Conservation (phyloP, 2,329 filamentous ascomycete species). For the Sporothrix mexicana region DNA sequence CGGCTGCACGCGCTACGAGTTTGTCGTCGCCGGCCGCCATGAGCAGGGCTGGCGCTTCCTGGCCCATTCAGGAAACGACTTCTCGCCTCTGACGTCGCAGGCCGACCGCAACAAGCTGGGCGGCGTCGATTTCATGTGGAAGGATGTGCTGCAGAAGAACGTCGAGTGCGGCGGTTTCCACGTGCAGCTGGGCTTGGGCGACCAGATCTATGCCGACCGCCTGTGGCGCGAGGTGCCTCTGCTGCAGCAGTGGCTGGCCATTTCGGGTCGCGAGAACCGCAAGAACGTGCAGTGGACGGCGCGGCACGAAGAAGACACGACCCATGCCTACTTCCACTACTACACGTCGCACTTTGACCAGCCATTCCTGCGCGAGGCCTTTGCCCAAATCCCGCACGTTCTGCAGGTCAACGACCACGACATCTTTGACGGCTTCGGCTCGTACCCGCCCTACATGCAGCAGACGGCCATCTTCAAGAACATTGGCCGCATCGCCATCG, state of each 20-base stretch:
- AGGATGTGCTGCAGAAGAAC: constrained; percentile 97
- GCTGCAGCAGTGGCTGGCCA: constrained; percentile 92
- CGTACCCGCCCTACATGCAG: constrained; percentile 98
- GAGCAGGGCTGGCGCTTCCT: constrained; percentile 96
- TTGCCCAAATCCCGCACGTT: constrained; percentile 95
- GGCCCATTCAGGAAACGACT: constrained; percentile 95
- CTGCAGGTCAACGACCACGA: constrained; percentile 96
- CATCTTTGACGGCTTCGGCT: constrained; percentile 98
- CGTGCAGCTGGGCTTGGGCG: constrained; percentile 86
- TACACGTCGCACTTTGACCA: constrained; percentile 99
- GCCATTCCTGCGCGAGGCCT: constrained; percentile 90
- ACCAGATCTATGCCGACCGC: constrained; percentile 93
- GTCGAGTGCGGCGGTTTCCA: constrained; percentile 96
- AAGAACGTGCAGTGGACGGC: constrained; percentile 93
- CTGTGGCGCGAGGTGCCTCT: constrained; percentile 96
- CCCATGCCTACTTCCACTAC: constrained; percentile 97
- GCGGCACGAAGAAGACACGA: constrained; percentile 91
- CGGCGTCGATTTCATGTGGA: constrained; percentile 97
- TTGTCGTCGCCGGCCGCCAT: constrained; percentile 86
- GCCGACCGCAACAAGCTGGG: constrained; percentile 85
- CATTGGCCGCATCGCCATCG: constrained; percentile 90
- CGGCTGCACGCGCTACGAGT: constrained; percentile 97
- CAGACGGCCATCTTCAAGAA: constrained; percentile 98
- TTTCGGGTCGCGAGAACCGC: constrained; percentile 89
- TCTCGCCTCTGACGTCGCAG: constrained; percentile 83